A percentile compares a stretch with the other conserved stretches of the same genome.
Evolutionary conservation across 306 rosid species (phyloP).

Genomic region (Cicer judaicum): DNA sequence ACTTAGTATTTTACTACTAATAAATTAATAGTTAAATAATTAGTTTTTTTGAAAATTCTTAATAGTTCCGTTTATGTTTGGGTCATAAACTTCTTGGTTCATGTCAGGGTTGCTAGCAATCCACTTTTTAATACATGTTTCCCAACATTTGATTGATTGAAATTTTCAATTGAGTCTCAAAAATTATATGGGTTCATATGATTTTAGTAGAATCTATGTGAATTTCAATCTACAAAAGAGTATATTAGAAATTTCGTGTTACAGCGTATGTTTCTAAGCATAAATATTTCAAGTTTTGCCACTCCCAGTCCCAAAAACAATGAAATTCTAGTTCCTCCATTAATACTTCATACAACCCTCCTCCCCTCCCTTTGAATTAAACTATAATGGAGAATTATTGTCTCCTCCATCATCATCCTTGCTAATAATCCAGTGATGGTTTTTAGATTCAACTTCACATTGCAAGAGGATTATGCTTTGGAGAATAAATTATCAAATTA

Average conservation of each 20-base stretch:
- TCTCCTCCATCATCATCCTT: background rate
- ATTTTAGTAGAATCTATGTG: background rate
- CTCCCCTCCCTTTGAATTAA: no score
- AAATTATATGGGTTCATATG: no score
- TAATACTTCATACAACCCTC: no score
- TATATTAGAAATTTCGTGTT: background rate
- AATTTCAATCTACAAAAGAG: background rate
- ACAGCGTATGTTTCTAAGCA: background rate
- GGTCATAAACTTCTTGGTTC: background rate
- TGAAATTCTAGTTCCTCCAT: no score
- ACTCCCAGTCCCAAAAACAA: no score
- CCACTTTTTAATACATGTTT: no score
- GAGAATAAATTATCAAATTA: slow-evolving; percentile 36
- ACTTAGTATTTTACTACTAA: no score
- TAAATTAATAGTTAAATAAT: no score
- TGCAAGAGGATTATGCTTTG: slow-evolving; percentile 33
- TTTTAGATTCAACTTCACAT: slow-evolving; percentile 31
- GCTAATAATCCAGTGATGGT: slow-evolving; percentile 4
- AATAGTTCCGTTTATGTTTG: no score
- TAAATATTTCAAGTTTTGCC: background rate
- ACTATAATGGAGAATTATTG: background rate
- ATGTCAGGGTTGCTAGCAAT: background rate
- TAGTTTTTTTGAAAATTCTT: no score
- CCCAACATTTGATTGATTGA: background rate
- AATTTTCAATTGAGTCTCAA: background rate